phyloP scores from a whole-genome alignment of 768 basidiomycete genomes.

The Nidularia pulvinata region DNA sequence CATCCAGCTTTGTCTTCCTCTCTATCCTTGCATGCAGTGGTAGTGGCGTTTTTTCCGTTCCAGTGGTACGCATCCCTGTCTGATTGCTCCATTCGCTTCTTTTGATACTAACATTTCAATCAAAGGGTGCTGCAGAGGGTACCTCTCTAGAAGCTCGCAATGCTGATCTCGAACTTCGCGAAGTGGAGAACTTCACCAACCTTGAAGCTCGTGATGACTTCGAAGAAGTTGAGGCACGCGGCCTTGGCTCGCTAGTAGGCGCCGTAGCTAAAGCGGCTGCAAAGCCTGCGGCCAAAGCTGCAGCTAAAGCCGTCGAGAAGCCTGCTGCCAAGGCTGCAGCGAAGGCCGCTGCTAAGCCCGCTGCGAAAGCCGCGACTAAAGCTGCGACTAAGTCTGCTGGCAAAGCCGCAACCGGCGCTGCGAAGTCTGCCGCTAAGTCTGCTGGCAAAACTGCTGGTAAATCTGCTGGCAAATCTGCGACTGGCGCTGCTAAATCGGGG shows the following conservation, averaged over 20 bases:
- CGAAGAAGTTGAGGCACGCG: background rate
- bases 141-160: background rate
- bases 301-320: background rate
- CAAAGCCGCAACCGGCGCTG: background rate
- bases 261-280: background rate
- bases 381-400: background rate
- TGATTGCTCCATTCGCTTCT: background rate
- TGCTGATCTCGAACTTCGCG: background rate
- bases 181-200: background rate
- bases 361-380: too few relatives aligned
- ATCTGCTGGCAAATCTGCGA: background rate
- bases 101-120: background rate
- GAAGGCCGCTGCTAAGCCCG: background rate
- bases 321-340: background rate
- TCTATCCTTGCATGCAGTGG: background rate
- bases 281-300: background rate
- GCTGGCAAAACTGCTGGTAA: background rate
- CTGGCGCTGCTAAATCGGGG: background rate
- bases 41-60: background rate
- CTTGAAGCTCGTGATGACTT: background rate
- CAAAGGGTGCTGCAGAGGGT: background rate
- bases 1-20: background rate
- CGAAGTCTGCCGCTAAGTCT: background rate
- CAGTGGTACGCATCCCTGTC: background rate
- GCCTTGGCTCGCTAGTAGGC: background rate